Evolutionary conservation across 2,329 filamentous ascomycete species (phyloP).

Genomic region (Xylaria sp.): DNA sequence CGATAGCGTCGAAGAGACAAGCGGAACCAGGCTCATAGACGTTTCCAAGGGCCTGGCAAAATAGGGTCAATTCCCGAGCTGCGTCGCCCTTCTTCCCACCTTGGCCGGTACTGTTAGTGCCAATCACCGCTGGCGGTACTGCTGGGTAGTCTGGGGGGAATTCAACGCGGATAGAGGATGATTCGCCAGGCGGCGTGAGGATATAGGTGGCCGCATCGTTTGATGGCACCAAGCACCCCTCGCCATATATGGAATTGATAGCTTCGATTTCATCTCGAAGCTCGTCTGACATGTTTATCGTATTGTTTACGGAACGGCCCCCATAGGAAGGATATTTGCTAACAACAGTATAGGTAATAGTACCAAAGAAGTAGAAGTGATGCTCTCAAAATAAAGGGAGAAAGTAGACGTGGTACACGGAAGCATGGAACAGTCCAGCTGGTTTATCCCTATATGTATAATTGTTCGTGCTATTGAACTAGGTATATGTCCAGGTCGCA

Average conservation of each 20-base stretch:
- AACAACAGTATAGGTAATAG: background rate
- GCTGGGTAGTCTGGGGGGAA: slow-evolving; percentile 82
- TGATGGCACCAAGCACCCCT: slow-evolving; percentile 66
- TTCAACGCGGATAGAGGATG: slow-evolving; percentile 68
- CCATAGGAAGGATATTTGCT: background rate
- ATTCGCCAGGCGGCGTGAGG: slow-evolving; percentile 73
- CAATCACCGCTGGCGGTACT: slow-evolving; percentile 76
- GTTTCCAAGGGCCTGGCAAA: slow-evolving; percentile 73
- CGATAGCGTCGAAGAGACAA: slow-evolving; percentile 91
- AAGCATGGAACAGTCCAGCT: background rate
- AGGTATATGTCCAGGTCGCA: background rate
- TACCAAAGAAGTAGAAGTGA: background rate
- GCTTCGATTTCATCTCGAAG: slow-evolving; percentile 80
- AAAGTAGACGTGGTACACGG: background rate
- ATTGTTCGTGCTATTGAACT: background rate
- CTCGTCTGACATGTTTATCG: slow-evolving; percentile 63
- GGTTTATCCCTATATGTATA: background rate
- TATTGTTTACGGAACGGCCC: background rate
- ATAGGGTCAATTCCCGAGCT: slow-evolving; percentile 73
- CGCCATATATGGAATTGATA: slow-evolving; percentile 86
- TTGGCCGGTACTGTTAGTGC: slow-evolving; percentile 80
- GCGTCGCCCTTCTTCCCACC: slow-evolving; percentile 77
- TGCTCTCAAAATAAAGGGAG: background rate
- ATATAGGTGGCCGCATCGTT: slow-evolving; percentile 62
- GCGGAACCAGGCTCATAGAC: slow-evolving; percentile 80